Evolutionary conservation across 306 rosid genomes (phyloP).

Genomic region (Rosa rugosa): DNA sequence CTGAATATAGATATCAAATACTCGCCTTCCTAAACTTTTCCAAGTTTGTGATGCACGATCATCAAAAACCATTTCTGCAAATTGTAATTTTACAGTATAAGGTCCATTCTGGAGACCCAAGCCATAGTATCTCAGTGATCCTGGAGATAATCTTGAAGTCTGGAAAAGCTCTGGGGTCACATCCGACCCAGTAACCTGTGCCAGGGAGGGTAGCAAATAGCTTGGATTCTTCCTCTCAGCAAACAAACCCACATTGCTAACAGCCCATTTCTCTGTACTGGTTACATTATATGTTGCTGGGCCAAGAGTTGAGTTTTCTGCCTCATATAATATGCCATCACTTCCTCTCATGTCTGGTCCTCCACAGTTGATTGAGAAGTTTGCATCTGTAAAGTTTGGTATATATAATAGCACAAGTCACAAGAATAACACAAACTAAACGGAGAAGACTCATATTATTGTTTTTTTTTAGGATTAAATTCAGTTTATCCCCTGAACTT

Average conservation of each 20-base stretch:
- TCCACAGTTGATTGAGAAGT: constrained; percentile 33
- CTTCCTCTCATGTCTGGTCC: constrained; percentile 14
- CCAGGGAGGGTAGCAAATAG: neutral
- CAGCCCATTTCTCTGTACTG: constrained; percentile 24
- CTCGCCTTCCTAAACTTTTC: constrained; percentile 44
- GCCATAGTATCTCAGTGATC: constrained; percentile 45
- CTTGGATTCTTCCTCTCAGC: neutral
- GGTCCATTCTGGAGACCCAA: constrained; percentile 51
- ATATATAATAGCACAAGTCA: neutral
- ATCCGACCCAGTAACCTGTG: constrained; percentile 14
- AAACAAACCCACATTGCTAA: constrained; percentile 25
- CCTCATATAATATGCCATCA: constrained; percentile 21
- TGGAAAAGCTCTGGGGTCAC: constrained; percentile 24
- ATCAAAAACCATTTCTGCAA: constrained; percentile 46
- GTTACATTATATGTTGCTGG: constrained; percentile 2
- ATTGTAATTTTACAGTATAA: constrained; percentile 49
- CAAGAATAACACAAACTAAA: neutral
- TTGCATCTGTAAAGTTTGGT: constrained; percentile 22
- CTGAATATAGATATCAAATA: constrained; percentile 32
- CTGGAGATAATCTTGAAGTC: constrained; percentile 25
- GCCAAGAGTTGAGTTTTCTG: constrained; percentile 15
- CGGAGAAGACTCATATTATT: no score
- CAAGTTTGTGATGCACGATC: constrained; percentile 19
- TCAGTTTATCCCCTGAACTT: no score
- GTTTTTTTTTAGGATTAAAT: no score